Conservation (phyloP, 345 rosid species). For the Dimocarpus longan region DNA sequence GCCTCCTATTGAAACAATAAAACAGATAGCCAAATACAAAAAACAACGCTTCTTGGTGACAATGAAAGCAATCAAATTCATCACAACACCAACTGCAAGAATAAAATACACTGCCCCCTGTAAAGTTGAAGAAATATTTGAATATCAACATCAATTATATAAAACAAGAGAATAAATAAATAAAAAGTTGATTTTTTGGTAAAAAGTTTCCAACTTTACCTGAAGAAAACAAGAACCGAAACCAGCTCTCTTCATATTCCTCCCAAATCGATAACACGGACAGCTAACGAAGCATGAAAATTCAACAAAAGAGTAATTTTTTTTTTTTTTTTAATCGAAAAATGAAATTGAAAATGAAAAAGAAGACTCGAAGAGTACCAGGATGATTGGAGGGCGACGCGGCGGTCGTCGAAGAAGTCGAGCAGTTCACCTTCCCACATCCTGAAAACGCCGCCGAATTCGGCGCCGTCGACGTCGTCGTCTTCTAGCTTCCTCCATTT, state of each 20-base stretch:
- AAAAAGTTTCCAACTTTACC: conserved; percentile 38
- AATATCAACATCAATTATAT: neutral
- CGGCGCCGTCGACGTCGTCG: conserved; percentile 38
- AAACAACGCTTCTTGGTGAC: conserved; percentile 61
- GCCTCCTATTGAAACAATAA: conserved; percentile 50
- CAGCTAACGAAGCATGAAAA: conserved; percentile 25
- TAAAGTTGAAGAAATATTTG: conserved; percentile 20
- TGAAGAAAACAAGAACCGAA: conserved; percentile 83
- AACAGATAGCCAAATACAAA: conserved; percentile 64
- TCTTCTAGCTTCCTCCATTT: conserved; percentile 61
- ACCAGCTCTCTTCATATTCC: conserved; percentile 84
- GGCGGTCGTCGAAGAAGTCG: conserved; percentile 81
- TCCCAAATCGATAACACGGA: conserved; percentile 91
- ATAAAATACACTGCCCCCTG: conserved; percentile 68
- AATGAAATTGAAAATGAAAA: neutral
- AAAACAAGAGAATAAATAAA: conserved; percentile 4
- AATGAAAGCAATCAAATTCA: conserved; percentile 59
- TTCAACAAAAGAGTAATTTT: neutral
- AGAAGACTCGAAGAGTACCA: conserved; percentile 41
- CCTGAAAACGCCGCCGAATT: conserved; percentile 71
- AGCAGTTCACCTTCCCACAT: conserved; percentile 95
- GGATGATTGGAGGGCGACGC: conserved; percentile 70
- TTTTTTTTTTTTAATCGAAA: neutral
- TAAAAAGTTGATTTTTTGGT: neutral
- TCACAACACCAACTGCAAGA: conserved; percentile 44